Conservation (phyloP, 768 basidiomycete genomes). For the Collybia mongolica region DNA sequence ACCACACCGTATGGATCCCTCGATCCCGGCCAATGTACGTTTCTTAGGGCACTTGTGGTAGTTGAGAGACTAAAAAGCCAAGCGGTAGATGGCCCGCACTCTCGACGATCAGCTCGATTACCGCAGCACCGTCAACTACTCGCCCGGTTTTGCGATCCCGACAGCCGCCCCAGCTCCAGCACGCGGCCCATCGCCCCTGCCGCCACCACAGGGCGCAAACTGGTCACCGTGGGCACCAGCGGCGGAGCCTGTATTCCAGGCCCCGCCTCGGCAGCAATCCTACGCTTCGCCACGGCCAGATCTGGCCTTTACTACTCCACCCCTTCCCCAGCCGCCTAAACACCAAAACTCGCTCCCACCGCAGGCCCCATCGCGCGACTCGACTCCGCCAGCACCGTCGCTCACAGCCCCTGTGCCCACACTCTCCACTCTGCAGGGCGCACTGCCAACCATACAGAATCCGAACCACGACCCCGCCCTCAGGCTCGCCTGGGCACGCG, state of each 20-base stretch:
- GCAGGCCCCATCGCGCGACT: conserved; percentile 6
- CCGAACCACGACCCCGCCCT: conserved; percentile 56
- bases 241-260: neutral
- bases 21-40: conserved; percentile 62
- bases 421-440: conserved; percentile 54
- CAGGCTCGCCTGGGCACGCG: conserved; percentile 77
- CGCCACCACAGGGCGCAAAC: conserved; percentile 18
- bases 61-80: neutral
- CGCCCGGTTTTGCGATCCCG: conserved; percentile 25
- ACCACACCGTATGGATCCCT: conserved; percentile 61
- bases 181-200: conserved; percentile 21
- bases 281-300: conserved; percentile 4
- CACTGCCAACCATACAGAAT: conserved; percentile 49
- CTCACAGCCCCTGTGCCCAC: conserved; percentile 71
- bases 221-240: conserved; percentile 21
- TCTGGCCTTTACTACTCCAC: neutral
- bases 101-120: conserved; percentile 59
- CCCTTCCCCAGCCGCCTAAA: conserved; percentile 18
- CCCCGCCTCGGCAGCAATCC: conserved; percentile 21
- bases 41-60: no score
- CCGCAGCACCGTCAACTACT: conserved; percentile 19
- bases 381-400: conserved; percentile 43
- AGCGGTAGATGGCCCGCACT: conserved; percentile 64
- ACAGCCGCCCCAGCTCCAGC: conserved; percentile 10
- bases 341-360: conserved; percentile 17